Evolutionary conservation across 495 filamentous ascomycete genomes (phyloP).

Genomic region (Mytilinidion resinicola): DNA sequence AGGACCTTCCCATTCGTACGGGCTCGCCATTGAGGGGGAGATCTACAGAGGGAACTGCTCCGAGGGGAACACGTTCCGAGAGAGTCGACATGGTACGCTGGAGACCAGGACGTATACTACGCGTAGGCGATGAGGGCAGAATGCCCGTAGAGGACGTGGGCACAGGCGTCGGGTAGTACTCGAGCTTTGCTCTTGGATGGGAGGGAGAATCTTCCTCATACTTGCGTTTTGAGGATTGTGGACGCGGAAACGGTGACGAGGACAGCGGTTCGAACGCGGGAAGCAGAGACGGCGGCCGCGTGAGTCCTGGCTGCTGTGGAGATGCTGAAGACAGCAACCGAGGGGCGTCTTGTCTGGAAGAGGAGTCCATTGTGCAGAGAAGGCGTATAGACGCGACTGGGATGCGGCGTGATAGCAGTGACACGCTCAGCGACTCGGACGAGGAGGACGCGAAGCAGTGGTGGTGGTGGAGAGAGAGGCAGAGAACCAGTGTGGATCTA

Average conservation of each 20-base stretch:
- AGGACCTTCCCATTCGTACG: conserved; percentile 82
- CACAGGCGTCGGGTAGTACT: conserved; percentile 80
- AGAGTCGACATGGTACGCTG: conserved; percentile 59
- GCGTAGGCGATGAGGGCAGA: conserved; percentile 78
- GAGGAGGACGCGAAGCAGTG: conserved; percentile 6
- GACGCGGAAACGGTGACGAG: conserved; percentile 69
- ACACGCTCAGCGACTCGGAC: conserved; percentile 4
- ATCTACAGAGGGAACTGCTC: conserved; percentile 69
- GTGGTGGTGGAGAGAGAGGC: conserved; percentile 7
- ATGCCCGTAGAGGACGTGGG: conserved; percentile 91
- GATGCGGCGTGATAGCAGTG: conserved; percentile 1
- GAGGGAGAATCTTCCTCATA: conserved; percentile 38
- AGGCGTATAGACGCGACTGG: conserved; percentile 15
- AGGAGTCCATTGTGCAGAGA: conserved; percentile 19
- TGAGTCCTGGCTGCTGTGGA: conserved; percentile 6
- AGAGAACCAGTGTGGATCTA: conserved; percentile 6
- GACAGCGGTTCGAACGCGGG: conserved; percentile 91
- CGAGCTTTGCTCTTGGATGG: conserved; percentile 64
- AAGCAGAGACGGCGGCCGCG: conserved; percentile 56
- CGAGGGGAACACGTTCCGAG: conserved; percentile 79
- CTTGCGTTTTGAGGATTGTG: conserved; percentile 41
- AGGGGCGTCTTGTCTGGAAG: not conserved
- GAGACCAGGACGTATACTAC: conserved; percentile 46
- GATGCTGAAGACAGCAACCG: conserved; percentile 11
- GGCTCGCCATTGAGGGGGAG: conserved; percentile 77